Base-by-base conservation (phyloP, 2,329 filamentous ascomycete species). In the Calonectria hawksworthii region DNA sequence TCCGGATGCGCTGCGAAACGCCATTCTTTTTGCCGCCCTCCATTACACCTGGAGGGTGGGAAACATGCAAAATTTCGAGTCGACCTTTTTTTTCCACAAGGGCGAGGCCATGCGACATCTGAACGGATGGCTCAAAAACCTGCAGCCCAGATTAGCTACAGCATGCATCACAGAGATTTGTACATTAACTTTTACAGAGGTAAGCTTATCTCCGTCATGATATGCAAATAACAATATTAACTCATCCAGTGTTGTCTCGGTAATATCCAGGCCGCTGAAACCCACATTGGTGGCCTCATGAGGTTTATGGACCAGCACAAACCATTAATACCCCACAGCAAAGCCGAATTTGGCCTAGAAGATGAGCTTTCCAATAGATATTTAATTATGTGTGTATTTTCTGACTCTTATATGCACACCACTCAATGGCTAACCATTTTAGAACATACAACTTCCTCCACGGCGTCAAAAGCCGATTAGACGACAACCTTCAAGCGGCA, bases 391-490 rank as follows among this genome's bases (percentile, higher is more conserved):
- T 80, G 71, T 0, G 77, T 64, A n/a, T 8, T 8, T 38, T 9
- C 3, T 4, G 9, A 6, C 0, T 10, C 1, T 0, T 2, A 1
- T 4, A 21, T 11, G 9, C 30, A n/a, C 30, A 5, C 8, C 1
- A 16, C 11, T 7, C 9, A 13, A 13, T 16, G 4, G 36, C 11
- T 51, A 16, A 4, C 6, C 2, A 13, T 41, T 23, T 41, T 21
- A 80, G 78, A 11, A 67, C 75, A 21, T 80, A 76, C 54, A 80
- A 74, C 38, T 80, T 80, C 26, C 74, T 79, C 4, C 74, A 80
- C n/a, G 78, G 77, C 23, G 54, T 80, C 26, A 80, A 79, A 32
- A 78, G 78, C 36, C 72, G 79, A 9, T 50, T 80, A 1, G 44
- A 74, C 18, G 78, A 77, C 5, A 78, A 74, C n/a, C 28, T 75